A percentile compares a stretch with the other conserved stretches of the same genome.
phyloP scores from a whole-genome alignment of 2,329 filamentous ascomycete genomes.

The Atkinsonella texensis region DNA sequence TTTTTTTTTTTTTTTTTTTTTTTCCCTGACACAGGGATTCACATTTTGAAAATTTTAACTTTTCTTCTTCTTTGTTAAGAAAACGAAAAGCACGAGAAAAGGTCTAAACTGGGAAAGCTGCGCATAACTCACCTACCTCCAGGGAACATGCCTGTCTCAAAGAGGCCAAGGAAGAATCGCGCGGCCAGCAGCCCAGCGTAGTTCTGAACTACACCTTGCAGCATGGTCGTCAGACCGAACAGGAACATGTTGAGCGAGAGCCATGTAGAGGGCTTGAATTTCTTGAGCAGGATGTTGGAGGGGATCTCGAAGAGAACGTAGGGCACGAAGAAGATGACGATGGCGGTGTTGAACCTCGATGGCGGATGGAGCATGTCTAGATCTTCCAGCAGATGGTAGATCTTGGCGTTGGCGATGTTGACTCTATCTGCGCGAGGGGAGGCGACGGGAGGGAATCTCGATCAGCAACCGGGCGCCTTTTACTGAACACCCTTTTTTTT shows the following conservation, averaged over 20 bases:
- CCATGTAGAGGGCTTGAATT: slow-evolving; percentile 51
- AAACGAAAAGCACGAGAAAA: too few relatives aligned
- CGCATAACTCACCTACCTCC: too few relatives aligned
- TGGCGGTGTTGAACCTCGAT: slow-evolving; percentile 58
- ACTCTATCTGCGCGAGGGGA: slow-evolving; percentile 42
- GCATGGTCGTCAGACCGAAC: slow-evolving; percentile 64
- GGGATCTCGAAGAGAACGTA: slow-evolving; percentile 64
- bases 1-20: too few relatives aligned
- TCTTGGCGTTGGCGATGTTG: slow-evolving; percentile 67
- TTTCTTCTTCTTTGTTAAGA: too few relatives aligned
- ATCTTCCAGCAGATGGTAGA: slow-evolving; percentile 53
- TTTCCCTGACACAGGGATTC: slow-evolving; percentile 26
- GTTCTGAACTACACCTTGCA: slow-evolving; percentile 66
- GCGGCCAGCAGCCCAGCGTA: slow-evolving; percentile 68
- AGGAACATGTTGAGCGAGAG: slow-evolving; percentile 72
- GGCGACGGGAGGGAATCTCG: too few relatives aligned
- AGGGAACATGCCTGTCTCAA: slow-evolving; percentile 61
- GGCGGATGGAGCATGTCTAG: slow-evolving; percentile 38
- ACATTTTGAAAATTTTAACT: too few relatives aligned
- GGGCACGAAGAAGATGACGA: slow-evolving; percentile 74
- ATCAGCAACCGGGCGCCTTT: too few relatives aligned
- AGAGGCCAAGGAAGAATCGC: slow-evolving; percentile 74
- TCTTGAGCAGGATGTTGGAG: slow-evolving; percentile 55
- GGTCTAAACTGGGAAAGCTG: too few relatives aligned
- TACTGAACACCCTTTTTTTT: background rate